phyloP scores from a whole-genome alignment of 2,329 filamentous ascomycete genomes.

The Neocatenulostroma microsporum region DNA sequence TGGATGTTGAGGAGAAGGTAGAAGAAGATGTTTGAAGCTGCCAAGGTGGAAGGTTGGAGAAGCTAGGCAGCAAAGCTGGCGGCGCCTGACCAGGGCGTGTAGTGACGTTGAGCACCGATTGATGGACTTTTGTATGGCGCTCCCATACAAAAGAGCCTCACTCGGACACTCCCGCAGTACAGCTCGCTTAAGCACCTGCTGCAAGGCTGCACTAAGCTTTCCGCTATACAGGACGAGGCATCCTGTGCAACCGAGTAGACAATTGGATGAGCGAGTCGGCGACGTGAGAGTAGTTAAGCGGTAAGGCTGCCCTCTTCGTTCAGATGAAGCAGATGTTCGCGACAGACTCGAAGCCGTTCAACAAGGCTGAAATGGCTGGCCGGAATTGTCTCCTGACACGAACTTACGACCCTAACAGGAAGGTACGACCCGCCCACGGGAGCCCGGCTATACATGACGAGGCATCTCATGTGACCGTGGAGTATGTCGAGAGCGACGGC shows the following conservation, averaged over 20 bases:
- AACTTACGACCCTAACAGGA: no score
- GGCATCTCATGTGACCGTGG: no score
- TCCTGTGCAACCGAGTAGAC: not conserved
- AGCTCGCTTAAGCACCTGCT: no score
- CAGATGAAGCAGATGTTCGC: no score
- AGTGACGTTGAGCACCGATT: slow-evolving; percentile 1
- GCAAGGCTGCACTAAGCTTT: no score
- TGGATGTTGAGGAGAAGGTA: not conserved
- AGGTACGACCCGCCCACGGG: no score
- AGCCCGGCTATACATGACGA: no score
- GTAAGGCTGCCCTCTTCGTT: no score
- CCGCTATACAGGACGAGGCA: not conserved
- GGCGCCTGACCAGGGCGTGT: not conserved
- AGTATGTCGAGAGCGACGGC: no score
- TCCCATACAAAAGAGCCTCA: not conserved
- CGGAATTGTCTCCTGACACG: no score
- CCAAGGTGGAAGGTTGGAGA: not conserved
- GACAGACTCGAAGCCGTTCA: no score
- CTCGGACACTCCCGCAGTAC: not conserved
- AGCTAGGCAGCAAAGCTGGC: slow-evolving; percentile 1
- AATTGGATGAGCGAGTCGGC: not conserved
- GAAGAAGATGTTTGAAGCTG: not conserved
- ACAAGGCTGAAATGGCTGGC: no score
- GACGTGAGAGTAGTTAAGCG: not conserved
- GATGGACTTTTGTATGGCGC: not conserved